A percentile compares a stretch with the other conserved stretches of the same genome.
phyloP scores from a whole-genome alignment of 768 basidiomycete species.

The Podaxis sp. region DNA sequence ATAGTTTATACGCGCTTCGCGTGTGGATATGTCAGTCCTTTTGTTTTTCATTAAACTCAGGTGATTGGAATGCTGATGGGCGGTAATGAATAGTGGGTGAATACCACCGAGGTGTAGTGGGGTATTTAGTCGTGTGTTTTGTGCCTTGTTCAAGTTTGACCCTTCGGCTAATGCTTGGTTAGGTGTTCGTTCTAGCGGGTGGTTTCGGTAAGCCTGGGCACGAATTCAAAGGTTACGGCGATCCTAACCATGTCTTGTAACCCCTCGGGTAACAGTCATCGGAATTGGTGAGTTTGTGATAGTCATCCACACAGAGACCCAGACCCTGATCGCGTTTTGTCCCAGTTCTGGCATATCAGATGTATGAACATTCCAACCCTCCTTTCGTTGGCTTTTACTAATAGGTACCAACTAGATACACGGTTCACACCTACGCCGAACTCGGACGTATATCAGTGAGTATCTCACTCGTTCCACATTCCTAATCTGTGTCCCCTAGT shows the following conservation, averaged over 20 bases:
- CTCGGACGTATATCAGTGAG: constrained; percentile 33
- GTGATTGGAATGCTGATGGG: constrained; percentile 26
- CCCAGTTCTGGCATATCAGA: constrained; percentile 35
- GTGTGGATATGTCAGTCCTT: constrained; percentile 45
- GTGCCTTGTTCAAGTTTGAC: not conserved
- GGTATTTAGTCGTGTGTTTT: constrained; percentile 25
- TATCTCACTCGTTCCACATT: constrained; percentile 1
- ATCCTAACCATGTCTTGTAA: constrained; percentile 6
- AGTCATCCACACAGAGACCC: not conserved
- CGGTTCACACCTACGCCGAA: constrained; percentile 29
- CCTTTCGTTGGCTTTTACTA: not conserved
- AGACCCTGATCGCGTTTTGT: not conserved
- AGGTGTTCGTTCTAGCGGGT: constrained; percentile 34
- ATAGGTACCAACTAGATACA: constrained; percentile 25
- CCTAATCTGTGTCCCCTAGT: not conserved
- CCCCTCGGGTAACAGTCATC: constrained; percentile 23
- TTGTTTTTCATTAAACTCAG: constrained; percentile 4
- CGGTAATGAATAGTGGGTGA: constrained; percentile 21
- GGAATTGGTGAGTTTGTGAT: constrained; percentile 29
- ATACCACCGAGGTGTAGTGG: constrained; percentile 26
- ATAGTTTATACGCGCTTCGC: constrained; percentile 46
- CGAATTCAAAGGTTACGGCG: not conserved
- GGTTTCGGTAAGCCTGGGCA: constrained; percentile 35
- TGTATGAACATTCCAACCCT: constrained; percentile 25
- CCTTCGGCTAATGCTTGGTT: constrained; percentile 4